phyloP scores from a whole-genome alignment of 371 early-diverging fungal genomes.

The Amoeboaphelidium protococcarum region DNA sequence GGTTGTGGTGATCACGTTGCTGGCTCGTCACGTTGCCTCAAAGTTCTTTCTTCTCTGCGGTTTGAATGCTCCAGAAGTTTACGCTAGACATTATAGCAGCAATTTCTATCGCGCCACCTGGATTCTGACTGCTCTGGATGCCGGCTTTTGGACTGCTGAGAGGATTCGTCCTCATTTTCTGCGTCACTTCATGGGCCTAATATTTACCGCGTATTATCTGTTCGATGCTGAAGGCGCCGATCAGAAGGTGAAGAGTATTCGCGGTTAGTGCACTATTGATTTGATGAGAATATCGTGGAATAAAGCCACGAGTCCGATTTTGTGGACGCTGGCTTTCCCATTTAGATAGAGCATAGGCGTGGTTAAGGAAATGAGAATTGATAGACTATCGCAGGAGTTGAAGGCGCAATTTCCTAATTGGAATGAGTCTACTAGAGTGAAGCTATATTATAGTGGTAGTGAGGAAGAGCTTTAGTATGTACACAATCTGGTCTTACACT shows the following conservation, averaged over 20 bases:
- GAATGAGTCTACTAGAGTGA: slow-evolving; percentile 11
- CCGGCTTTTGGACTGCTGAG: slow-evolving; percentile 84
- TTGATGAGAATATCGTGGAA: slow-evolving; percentile 77
- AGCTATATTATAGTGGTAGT: slow-evolving; percentile 23
- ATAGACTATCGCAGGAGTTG: slow-evolving; percentile 12
- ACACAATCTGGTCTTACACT: slow-evolving; percentile 31
- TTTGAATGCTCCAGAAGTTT: slow-evolving; percentile 1
- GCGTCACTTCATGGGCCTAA: slow-evolving; percentile 38
- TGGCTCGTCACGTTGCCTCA: background rate
- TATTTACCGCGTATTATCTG: slow-evolving; percentile 53
- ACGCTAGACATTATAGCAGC: slow-evolving; percentile 42
- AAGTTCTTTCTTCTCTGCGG: background rate
- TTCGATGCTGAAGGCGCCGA: slow-evolving; percentile 62
- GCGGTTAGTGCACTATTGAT: slow-evolving; percentile 34
- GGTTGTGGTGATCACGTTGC: slow-evolving; percentile 1
- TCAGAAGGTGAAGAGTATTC: slow-evolving; percentile 27
- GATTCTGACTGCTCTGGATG: slow-evolving; percentile 70
- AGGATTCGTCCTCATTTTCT: slow-evolving; percentile 36
- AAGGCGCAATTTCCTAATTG: slow-evolving; percentile 2
- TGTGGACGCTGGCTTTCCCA: slow-evolving; percentile 20
- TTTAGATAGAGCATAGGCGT: slow-evolving; percentile 23
- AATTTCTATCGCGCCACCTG: slow-evolving; percentile 78
- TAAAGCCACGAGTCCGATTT: slow-evolving; percentile 37
- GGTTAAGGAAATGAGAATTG: slow-evolving; percentile 21
- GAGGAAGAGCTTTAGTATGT: slow-evolving; percentile 14